These are phyloP conservation scores for Nakazawaea ishiwadae DNA, from an alignment of 805 yeast species.

Conservation along the genomic window DNA sequence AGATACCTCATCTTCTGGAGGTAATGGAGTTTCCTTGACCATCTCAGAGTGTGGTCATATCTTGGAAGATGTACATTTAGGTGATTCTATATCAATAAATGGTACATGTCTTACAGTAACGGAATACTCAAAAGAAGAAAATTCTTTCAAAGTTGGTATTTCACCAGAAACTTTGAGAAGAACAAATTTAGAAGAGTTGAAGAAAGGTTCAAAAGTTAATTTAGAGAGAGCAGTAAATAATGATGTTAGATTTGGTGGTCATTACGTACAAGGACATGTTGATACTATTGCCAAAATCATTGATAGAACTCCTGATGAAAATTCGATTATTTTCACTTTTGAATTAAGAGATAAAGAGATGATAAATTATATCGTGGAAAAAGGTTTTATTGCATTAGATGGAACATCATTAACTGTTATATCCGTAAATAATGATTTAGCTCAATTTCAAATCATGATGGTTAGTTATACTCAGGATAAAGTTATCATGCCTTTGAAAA, in stretches of 20 bases:
- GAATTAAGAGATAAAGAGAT: conserved; percentile 57
- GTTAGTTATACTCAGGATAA: conserved; percentile 84
- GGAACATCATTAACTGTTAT: conserved; percentile 93
- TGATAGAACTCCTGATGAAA: conserved; percentile 53
- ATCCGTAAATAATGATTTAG: conserved; percentile 54
- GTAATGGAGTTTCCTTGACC: conserved; percentile 69
- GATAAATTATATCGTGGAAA: conserved; percentile 79
- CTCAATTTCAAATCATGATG: conserved; percentile 80
- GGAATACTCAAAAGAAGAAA: conserved; percentile 47
- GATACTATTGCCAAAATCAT: conserved; percentile 79
- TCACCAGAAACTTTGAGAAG: conserved; percentile 89
- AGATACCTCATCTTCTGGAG: conserved; percentile 54
- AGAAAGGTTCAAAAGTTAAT: conserved; percentile 61
- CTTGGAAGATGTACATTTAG: conserved; percentile 78
- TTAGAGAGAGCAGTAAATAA: conserved; percentile 85
- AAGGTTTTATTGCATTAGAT: conserved; percentile 90
- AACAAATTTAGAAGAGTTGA: conserved; percentile 66
- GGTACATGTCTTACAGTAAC: conserved; percentile 94
- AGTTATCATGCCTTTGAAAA: conserved; percentile 68
- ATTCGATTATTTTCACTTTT: conserved; percentile 75
- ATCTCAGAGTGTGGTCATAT: conserved; percentile 59
- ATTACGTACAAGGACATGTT: conserved; percentile 96
- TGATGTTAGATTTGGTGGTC: conserved; percentile 91
- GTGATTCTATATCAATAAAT: conserved; percentile 88
- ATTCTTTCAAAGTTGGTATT: conserved; percentile 76